Evolutionary conservation across 345 rosid species (phyloP), one percentile per base, ranked within the genome.

Genomic region (Xanthoceras sorbifolium): DNA sequence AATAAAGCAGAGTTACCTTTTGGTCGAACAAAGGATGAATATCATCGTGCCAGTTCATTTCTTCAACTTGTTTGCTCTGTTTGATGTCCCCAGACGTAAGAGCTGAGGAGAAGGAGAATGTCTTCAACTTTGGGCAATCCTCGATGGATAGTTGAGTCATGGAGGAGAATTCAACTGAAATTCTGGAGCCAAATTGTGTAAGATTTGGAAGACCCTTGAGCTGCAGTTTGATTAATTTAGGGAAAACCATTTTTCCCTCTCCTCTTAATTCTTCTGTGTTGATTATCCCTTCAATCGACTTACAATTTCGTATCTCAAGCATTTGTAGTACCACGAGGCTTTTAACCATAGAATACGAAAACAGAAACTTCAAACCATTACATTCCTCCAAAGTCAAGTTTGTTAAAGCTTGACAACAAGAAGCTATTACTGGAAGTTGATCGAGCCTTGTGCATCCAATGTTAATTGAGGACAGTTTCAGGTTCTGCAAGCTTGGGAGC

Each of bases 401-500:
- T 6, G 48, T 69, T 23, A 84, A 20, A 71, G 6, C 6, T 36
- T 71, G 50, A 55, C 20, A 5, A 15, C 9, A 55, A 55, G 48
- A 55, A 69, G 42, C 1, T 31, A 23, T 6, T 15, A 12, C 10
- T 6, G 46, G 31, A 26, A 26, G 59, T 52, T 69, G 46, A 23
- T 71, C 25, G 10, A 20, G 67, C 72, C 76, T 52, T 38, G 40
- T 64, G 18, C 15, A 72, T 9, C 65, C 29, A 74, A 72, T 64
- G 15, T 1, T 23, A 40, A 77, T 70, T 31, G 55, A 40, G 29
- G 8, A 54, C n/a, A 71, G 4, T 18, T 18, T 50, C 31, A 78
- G n/a, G 2, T 64, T 25, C 76, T 64, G 34, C 59, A 77, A 72
- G 38, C 55, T 15, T 7, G 71, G 80, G 9, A 63, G 52, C 9